Base-by-base conservation (phyloP, 83 land plant genomes). In the Picea mariana region DNA sequence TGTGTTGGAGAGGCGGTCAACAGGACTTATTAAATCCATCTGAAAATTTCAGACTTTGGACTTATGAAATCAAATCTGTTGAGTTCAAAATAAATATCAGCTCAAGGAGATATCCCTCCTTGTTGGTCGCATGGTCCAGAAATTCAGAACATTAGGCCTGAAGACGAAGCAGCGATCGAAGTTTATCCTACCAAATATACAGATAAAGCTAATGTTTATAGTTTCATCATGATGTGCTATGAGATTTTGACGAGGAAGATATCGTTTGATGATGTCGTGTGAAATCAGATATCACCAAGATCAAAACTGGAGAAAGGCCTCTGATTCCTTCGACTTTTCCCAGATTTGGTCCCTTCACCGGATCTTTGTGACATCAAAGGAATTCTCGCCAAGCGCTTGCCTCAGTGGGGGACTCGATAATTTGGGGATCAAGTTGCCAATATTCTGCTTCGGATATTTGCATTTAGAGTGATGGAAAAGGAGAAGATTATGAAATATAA, bases 401-500 rank as follows among this genome's bases (percentile, higher is more conserved):
- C 84, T 1, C 24, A 15, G 13, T 84, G 85, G 72, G 75, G 34
- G 34, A 20, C 17, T 5, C 4, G 11, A 20, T 82, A 79, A 20
- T 55, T 24, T 6, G 21, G 47, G 0, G 23, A 23, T 9, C 64
- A 82, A 4, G 85, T 85, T 1, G 67, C 89, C 13, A 68, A 88
- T 20, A 85, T 91, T 26, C 93, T 91, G 0, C 88, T 91, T 73
- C 87, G 88, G 86, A 88, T 91, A 86, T 91, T 84, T 82, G 89
- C 81, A 15, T 88, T 83, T 52, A 87, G 82, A 68, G 72, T 85
- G 8, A 26, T 69, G 63, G 93, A 91, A 77, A 91, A 85, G 60
- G 91, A 91, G 44, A 91, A 79, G 81, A 85, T 79, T 1, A 11
- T 67, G 71, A 23, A 27, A 23, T 67, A 9, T 67, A 67, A 67